Base-by-base conservation (phyloP, 164 flowering plant species). In the Vitis rupestris region DNA sequence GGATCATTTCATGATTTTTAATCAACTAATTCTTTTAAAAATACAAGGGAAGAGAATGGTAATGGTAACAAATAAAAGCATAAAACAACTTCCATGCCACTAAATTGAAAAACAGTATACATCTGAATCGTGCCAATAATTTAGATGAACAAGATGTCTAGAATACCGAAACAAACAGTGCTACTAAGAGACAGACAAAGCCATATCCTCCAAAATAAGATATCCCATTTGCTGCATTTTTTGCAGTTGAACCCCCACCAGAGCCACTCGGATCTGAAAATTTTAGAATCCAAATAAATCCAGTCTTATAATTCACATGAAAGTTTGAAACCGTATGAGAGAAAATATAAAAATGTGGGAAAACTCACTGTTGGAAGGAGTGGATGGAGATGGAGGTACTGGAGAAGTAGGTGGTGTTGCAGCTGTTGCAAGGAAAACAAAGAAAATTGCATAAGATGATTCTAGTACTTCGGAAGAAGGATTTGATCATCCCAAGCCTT, bases 211-310 rank as follows among this genome's bases (percentile, higher is more conserved):
- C 64, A 61, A 69, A 31, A 23, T 27, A 49, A 64, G 67, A 61
- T 8, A 69, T 53, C 55, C 64, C 64, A 65, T 27, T n/a, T n/a
- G 73, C 73, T 50, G 70, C 61, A 54, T 50, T 69, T 44, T 54
- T 65, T n/a, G 69, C n/a, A 29, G 30, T 49, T 16, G 29, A 23
- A 2, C 27, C 27, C 27, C 27, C 27, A 23, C 27, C 2, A 48
- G 19, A 48, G 1, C 47, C 64, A 59, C 13, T 50, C 4, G 11
- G 5, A 1, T 17, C 37, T 27, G 63, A 44, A 3, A 37, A 37
- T 50, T 51, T 15, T 52, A 15, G 16, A 53, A 69, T 15, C 1
- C 8, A 12, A 53, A 17, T 16, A 31, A 9, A 23, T 1, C 27
- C 27, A 23, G 27, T 23, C 27, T 23, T 23, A 23, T 23, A 23